A percentile compares a stretch with the other conserved stretches of the same genome.
phyloP scores from a whole-genome alignment of 192 early-diverging fungal species.

The Podochytrium sp. region DNA sequence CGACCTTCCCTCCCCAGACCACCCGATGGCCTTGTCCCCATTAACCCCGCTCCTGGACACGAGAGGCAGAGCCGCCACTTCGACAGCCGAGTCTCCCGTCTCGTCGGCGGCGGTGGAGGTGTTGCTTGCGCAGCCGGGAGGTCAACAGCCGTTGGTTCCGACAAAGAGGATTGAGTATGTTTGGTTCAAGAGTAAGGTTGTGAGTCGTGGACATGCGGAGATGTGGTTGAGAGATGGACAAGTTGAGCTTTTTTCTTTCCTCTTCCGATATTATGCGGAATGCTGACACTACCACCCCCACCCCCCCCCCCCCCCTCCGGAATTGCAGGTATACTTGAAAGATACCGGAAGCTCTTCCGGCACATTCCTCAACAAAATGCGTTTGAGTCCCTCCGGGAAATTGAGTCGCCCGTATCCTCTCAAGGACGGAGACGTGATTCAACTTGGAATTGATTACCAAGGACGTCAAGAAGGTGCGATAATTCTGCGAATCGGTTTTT shows the following conservation, averaged over 20 bases:
- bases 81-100: slow-evolving; percentile 19
- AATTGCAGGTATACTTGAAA: slow-evolving; percentile 86
- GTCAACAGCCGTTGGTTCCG: slow-evolving; percentile 31
- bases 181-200: slow-evolving; percentile 73
- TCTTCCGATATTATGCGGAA: neutral
- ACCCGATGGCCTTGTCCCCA: neutral
- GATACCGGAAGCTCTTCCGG: slow-evolving; percentile 87
- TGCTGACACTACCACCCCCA: no score
- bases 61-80: slow-evolving; percentile 11
- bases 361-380: slow-evolving; percentile 88
- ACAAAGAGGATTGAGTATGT: slow-evolving; percentile 31
- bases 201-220: slow-evolving; percentile 86
- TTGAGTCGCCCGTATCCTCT: slow-evolving; percentile 65
- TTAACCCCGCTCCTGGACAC: slow-evolving; percentile 14
- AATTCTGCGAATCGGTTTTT: neutral
- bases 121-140: slow-evolving; percentile 26
- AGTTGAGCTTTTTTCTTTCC: slow-evolving; percentile 31
- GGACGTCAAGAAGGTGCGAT: slow-evolving; percentile 76
- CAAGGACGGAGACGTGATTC: slow-evolving; percentile 87
- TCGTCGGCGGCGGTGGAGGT: slow-evolving; percentile 25
- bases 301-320: no score
- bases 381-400: slow-evolving; percentile 78
- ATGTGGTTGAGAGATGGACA: slow-evolving; percentile 68
- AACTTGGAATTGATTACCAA: slow-evolving; percentile 95
- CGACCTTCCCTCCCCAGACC: neutral